Evolutionary conservation across 2,329 filamentous ascomycete species (phyloP), one percentile per base, ranked within the genome.

Genomic region (Fonsecaea pugnacius): DNA sequence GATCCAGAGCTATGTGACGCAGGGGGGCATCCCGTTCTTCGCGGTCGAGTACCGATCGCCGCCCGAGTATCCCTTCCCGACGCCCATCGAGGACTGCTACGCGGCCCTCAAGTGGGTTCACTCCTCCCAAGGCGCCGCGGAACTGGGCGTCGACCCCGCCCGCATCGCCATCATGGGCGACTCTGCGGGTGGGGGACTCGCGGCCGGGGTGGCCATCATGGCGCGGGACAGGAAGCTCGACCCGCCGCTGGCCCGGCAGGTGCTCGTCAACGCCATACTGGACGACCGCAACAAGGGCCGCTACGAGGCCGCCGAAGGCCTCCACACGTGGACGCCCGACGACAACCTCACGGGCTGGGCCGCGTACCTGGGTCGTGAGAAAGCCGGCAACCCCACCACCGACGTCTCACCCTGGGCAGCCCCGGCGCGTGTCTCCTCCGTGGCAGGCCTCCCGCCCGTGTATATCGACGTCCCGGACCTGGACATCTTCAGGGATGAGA

Each of bases 201-300:
- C 78, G 0, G 77, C 79, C 0, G 74, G 71, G 9, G 68, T 77
- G 35, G 73, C 76, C 1, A 69, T 81, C 51, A 71, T 78, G 63
- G 77, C 77, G 4, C 70, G 77, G 30, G 75, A 79, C 65, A 64
- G 70, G 58, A 67, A 48, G n/a, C 63, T 71, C 4, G 68, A 65
- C 50, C 78, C 70, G 59, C 72, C 68, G 52, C 68, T 76, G 61
- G 75, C 70, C 46, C 78, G 75, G 71, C 76, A 81, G 71, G 74
- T 83, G 46, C 74, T 83, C 12, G 72, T 80, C 53, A 78, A 78
- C 48, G 79, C 78, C 2, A 83, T 83, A 80, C 72, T 83, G 9
- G 80, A 83, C 68, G 78, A 82, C 53, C 76, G 73, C 40, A 72
- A 73, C 14, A 70, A 66, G 16, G 62, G 61, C 9, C 74, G 75